Conservation (phyloP, 345 rosid species). For the Carallia pectinifolia region DNA sequence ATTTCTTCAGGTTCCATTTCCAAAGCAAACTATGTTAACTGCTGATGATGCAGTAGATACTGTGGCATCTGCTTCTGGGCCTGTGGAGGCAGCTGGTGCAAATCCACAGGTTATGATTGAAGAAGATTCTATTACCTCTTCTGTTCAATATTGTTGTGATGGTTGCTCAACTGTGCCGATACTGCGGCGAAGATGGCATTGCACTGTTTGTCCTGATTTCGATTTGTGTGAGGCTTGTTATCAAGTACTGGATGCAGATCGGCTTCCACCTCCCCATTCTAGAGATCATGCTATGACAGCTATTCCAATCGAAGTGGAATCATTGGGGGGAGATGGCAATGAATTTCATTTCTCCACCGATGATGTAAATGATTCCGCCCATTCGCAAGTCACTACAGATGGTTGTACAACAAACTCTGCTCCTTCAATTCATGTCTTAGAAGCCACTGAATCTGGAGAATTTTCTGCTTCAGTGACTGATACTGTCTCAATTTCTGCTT, state of each 20-base stretch:
- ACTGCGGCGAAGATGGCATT: constrained; percentile 95
- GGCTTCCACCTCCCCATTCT: constrained; percentile 89
- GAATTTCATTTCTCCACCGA: constrained; percentile 79
- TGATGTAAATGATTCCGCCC: constrained; percentile 57
- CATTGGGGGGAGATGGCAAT: constrained; percentile 78
- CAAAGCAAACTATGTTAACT: constrained; percentile 87
- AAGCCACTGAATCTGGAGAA: constrained; percentile 78
- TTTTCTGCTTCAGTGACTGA: constrained; percentile 71
- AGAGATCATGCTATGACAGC: constrained; percentile 97
- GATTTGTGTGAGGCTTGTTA: constrained; percentile 96
- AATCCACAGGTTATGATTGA: constrained; percentile 82
- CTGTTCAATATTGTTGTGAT: constrained; percentile 98
- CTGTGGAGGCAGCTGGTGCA: constrained; percentile 58
- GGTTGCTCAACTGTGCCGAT: constrained; percentile 98
- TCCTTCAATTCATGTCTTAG: constrained; percentile 92
- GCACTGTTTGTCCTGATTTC: constrained; percentile 96
- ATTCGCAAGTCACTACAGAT: constrained; percentile 47
- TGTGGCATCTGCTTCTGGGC: constrained; percentile 51
- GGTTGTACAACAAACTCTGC: constrained; percentile 54
- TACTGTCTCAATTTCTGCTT: constrained; percentile 86
- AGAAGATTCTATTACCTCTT: constrained; percentile 91
- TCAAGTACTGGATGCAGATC: constrained; percentile 78
- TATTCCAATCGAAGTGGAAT: constrained; percentile 86
- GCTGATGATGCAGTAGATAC: constrained; percentile 76
- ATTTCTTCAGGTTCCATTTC: constrained; percentile 98